These are phyloP conservation scores for Phytophthora syringae DNA, from an alignment of 352 stramenopile genomes.

Conservation along the genomic window DNA sequence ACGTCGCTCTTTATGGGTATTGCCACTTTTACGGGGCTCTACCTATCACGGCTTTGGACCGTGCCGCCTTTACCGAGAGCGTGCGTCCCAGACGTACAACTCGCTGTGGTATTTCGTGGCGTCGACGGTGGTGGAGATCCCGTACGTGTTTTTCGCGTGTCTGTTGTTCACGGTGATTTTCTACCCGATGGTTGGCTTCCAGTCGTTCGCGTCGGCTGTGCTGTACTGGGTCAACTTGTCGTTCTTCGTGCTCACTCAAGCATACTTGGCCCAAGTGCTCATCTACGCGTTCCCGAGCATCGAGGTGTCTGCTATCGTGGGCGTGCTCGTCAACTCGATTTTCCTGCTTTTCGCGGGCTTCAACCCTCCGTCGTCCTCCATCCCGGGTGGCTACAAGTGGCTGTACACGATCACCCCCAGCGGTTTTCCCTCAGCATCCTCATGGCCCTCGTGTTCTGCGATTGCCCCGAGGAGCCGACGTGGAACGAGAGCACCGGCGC, in stretches of 20 bases:
- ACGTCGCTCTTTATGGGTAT: constrained; percentile 84
- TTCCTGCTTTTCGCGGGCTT: constrained; percentile 67
- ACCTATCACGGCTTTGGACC: constrained; percentile 73
- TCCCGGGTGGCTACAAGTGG: constrained; percentile 65
- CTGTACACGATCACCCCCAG: constrained; percentile 45
- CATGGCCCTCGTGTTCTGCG: constrained; percentile 42
- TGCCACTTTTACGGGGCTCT: constrained; percentile 79
- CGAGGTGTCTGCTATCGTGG: constrained; percentile 45
- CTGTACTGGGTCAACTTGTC: constrained; percentile 67
- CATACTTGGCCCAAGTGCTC: constrained; percentile 56
- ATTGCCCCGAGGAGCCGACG: constrained; percentile 38
- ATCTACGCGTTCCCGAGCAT: constrained; percentile 49
- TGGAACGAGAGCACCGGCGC: constrained; percentile 21
- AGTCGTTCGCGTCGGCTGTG: constrained; percentile 39
- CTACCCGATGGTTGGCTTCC: constrained; percentile 64
- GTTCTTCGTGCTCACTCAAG: constrained; percentile 52
- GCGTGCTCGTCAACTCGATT: constrained; percentile 58
- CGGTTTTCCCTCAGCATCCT: constrained; percentile 50
- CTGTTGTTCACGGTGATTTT: constrained; percentile 65
- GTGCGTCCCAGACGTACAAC: constrained; percentile 86
- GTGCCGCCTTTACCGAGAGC: constrained; percentile 89
- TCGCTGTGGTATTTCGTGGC: constrained; percentile 72
- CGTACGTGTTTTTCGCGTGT: constrained; percentile 52
- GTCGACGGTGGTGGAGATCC: constrained; percentile 77
- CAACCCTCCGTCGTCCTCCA: constrained; percentile 47